Evolutionary conservation across 805 yeast genomes (phyloP).

Genomic region (Saccharomycopsis microspora): DNA sequence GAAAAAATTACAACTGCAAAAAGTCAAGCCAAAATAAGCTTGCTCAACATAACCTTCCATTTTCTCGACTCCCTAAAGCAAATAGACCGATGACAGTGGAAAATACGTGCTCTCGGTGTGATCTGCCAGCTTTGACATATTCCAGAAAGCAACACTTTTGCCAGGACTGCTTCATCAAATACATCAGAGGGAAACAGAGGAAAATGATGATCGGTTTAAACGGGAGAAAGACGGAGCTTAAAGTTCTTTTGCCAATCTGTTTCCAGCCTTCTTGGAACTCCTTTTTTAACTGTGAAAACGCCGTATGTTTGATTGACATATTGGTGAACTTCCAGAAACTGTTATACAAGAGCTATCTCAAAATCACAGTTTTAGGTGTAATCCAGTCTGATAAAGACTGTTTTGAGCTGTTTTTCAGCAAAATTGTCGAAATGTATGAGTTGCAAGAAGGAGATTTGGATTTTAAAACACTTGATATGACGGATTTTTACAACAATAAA

Average conservation of each 20-base stretch:
- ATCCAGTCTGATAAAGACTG: background rate
- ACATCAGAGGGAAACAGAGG: slow-evolving; percentile 34
- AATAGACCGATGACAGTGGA: too few species aligned
- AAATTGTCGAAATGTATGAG: slow-evolving; percentile 1
- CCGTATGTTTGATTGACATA: slow-evolving; percentile 29
- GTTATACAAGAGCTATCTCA: slow-evolving; percentile 19
- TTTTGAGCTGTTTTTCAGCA: background rate
- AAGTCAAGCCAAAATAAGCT: too few species aligned
- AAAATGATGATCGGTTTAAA: slow-evolving; percentile 32
- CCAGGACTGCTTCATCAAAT: slow-evolving; percentile 28
- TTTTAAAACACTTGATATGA: slow-evolving; percentile 8
- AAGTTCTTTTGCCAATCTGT: slow-evolving; percentile 27
- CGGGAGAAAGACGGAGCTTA: slow-evolving; percentile 26
- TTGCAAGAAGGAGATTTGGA: background rate
- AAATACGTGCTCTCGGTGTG: slow-evolving; percentile 22
- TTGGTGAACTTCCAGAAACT: slow-evolving; percentile 28
- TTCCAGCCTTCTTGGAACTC: slow-evolving; percentile 21
- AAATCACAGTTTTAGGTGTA: slow-evolving; percentile 9
- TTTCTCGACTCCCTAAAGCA: too few species aligned
- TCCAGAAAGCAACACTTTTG: slow-evolving; percentile 32
- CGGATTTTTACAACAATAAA: slow-evolving; percentile 3
- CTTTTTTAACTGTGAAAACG: slow-evolving; percentile 18
- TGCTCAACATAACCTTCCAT: too few species aligned
- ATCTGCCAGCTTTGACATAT: slow-evolving; percentile 22
- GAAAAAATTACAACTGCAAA: too few species aligned